These are phyloP conservation scores for Talaromyces piceae DNA, from an alignment of 2,329 filamentous ascomycete genomes.

Conservation along the genomic window DNA sequence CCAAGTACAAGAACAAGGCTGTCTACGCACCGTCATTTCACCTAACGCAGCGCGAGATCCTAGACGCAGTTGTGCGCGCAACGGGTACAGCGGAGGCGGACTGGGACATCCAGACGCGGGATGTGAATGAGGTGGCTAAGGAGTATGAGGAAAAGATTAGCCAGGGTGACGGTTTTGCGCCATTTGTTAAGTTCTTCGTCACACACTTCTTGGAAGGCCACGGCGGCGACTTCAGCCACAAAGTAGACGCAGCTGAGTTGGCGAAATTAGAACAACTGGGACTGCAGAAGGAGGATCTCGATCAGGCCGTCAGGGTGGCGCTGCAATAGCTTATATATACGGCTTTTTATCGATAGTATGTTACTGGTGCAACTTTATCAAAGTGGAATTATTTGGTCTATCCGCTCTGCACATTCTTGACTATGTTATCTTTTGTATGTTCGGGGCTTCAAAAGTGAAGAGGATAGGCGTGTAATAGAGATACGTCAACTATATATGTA, in stretches of 20 bases:
- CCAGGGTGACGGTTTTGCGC: neutral
- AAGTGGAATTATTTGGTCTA: no score
- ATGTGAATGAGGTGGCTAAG: slow-evolving; percentile 1
- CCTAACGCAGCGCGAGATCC: slow-evolving; percentile 57
- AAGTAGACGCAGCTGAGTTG: neutral
- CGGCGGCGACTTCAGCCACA: neutral
- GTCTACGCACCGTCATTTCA: slow-evolving; percentile 52
- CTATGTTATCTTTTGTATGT: no score
- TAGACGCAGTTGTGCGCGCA: slow-evolving; percentile 53
- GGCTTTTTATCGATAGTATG: no score
- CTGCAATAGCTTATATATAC: no score
- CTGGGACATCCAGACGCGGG: slow-evolving; percentile 45
- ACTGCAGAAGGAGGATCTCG: no score
- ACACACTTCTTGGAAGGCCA: neutral
- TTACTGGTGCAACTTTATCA: no score
- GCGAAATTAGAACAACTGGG: no score
- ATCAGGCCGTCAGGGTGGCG: no score
- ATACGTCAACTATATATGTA: no score
- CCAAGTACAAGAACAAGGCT: slow-evolving; percentile 40
- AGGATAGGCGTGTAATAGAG: no score
- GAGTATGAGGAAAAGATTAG: neutral
- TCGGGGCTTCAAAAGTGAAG: no score
- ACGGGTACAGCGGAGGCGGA: slow-evolving; percentile 51
- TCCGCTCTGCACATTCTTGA: no score
- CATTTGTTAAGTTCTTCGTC: neutral